Base-by-base conservation (phyloP, 2,329 filamentous ascomycete genomes). In the Trichoderma sp. region DNA sequence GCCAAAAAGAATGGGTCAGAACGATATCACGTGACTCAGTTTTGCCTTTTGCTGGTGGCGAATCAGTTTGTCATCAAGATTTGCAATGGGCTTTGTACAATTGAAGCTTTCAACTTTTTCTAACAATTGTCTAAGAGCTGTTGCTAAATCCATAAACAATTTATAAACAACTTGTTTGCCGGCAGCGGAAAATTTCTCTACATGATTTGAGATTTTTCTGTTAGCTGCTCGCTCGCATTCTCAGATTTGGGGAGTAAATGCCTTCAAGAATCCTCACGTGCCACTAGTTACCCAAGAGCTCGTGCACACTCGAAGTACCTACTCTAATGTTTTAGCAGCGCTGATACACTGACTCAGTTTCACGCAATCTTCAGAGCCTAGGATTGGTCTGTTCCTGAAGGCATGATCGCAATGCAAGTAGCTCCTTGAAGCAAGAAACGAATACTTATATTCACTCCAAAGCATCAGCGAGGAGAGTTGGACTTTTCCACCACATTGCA, bases 1-100 rank as follows among this genome's bases (percentile, higher is more conserved):
- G 73, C 72, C 68, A 69, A 71, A 72, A 75, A 75, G 75, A 75
- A 75, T 77, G 75, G 76, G 75, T 75, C 74, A 55, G 40, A 29
- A 8, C 2, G 13, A 0, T 14, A 55, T 78, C 76, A 78, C 76
- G 76, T 78, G 76, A 77, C 21, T 8, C 14, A 13, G 1, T 10
- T 10, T 59, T 31, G 19, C 16, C 8, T 5, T 40, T 52, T 19
- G 53, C 31, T 63, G 68, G 43, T 67, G 68, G 68, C 68, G 64
- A 67, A 66, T 19, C 2, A 31, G 56, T 52, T 60, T 60, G 61
- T 57, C 67, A 59, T 64, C 60, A n/a, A 21, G 40, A 40, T 37
- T 47, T 53, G 67, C 37, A 19, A 31, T 57, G 4, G 21, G 64
- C 55, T 67, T 10, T 53, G n/a, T n/a, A 35, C 40, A 43, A 2